Evolutionary conservation across 768 basidiomycete species (phyloP), one percentile per base, ranked within the genome.

Genomic region (Amanita pallidorosea): DNA sequence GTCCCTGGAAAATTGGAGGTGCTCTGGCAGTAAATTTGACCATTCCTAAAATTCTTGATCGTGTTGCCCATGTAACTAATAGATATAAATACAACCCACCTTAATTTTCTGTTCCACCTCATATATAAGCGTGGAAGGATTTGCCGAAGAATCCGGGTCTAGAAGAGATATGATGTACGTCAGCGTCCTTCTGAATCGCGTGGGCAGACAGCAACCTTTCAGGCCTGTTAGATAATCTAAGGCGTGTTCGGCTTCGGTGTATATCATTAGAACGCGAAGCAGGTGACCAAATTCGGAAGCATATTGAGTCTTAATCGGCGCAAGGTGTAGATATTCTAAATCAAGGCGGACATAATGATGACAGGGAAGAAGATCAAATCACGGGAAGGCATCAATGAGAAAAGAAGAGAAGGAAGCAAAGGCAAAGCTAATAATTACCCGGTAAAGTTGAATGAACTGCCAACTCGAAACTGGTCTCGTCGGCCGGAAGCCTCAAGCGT

Each of bases 401-500:
- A 53, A 36, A 34, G 34, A 41, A 45, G 25, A 29, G 23, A 53
- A 47, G 49, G 45, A 25, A 51, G 11, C 12, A 33, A 53, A 41
- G 47, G 29, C 23, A 52, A 54, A 6, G 27, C 8, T 54, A 52
- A 53, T 52, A 54, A 67, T 69, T 58, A 76, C 76, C 76, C 54
- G 76, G 75, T 43, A 74, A 63, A 45, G 73, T 75, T 43, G 76
- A 74, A 61, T 78, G 73, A 22, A 79, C 77, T 23, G 77, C 78
- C 51, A 90, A 67, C 63, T 90, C 87, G 58, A 89, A 90, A 61
- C 77, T 82, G 7, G 85, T 80, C 64, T 90, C 88, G 60, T 89
- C 86, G 7, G 81, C 79, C n/a, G 88, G 88, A 33, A 90, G 69
- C 45, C 82, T 77, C 38, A 88, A 72, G 33, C 71, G 73, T 52